phyloP scores from a whole-genome alignment of 768 basidiomycete genomes.

The Amanita fuliginea region DNA sequence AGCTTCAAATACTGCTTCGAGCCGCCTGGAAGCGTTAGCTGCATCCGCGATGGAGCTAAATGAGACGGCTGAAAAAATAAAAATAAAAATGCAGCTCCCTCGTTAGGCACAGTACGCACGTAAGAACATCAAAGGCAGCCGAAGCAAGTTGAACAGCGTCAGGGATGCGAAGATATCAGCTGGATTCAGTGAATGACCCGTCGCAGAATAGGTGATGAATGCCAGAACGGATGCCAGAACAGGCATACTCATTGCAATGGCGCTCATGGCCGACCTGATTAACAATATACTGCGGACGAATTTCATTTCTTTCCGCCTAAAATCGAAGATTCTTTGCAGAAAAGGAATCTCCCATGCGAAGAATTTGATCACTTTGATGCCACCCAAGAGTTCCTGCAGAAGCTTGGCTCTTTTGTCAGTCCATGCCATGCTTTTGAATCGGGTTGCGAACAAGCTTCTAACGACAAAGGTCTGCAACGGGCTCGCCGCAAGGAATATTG shows the following conservation, averaged over 20 bases:
- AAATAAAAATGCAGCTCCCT: constrained; percentile 3
- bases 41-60: constrained; percentile 82
- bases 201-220: constrained; percentile 66
- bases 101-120: constrained; percentile 22
- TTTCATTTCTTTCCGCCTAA: constrained; percentile 59
- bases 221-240: constrained; percentile 68
- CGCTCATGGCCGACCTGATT: constrained; percentile 55
- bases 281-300: constrained; percentile 59
- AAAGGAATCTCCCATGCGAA: constrained; percentile 87
- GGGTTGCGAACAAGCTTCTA: constrained; percentile 57
- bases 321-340: constrained; percentile 57
- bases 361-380: constrained; percentile 89
- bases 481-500: constrained; percentile 53
- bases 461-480: constrained; percentile 68
- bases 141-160: constrained; percentile 73
- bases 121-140: constrained; percentile 71
- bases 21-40: constrained; percentile 63
- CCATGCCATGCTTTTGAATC: constrained; percentile 74
- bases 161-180: constrained; percentile 77
- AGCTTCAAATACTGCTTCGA: constrained; percentile 75
- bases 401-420: constrained; percentile 86
- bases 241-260: constrained; percentile 63
- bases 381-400: constrained; percentile 79
- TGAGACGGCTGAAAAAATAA: constrained; percentile 12
- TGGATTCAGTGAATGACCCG: constrained; percentile 58